Evolutionary conservation across 2,329 filamentous ascomycete genomes (phyloP), one percentile per base, ranked within the genome.

Genomic region (Aspergillus oerlinghausenensis): DNA sequence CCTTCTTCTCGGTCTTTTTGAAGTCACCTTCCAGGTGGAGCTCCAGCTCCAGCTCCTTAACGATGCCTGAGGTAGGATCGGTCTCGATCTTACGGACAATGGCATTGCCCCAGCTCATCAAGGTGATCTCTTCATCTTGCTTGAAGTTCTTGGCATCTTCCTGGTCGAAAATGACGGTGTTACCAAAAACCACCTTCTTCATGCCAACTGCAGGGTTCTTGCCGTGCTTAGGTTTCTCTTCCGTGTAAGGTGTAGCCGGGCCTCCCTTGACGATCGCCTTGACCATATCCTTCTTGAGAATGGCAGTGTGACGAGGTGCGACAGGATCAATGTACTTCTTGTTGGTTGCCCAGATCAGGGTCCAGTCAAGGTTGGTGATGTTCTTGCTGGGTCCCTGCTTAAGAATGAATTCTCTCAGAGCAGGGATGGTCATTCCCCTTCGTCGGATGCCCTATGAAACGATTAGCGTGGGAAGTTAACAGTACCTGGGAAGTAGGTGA

Each of bases 1-100:
- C 85, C 82, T 97, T 97, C 85, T 97, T 97, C 69, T 91, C 87
- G 0, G 93, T 97, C 70, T 90, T 88, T 81, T 96, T 96, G 74
- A 97, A 90, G 73, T 97, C 93, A 55, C 93, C 92, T 67, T 89
- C 85, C 51, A 97, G 84, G 75, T 97, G 88, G n/a, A 97, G 84
- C 76, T 96, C 90, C 54, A 94, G 80, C 56, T 89, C 88, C 42
- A 96, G 81, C 38, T 77, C 79, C 11, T 86, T 88, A 66, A 96
- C 86, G 50, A 84, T 79, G 52, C 80, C 80, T 19, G 75, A 74
- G 29, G 77, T 75, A 26, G 65, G 62, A 56, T 78, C 73, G 35
- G 78, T 77, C 50, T 83, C 79, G 62, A 79, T 77, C 67, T 75
- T 75, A 51, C 73, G 66, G 75, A 84, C 68, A 77, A 74, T 68